Conservation (phyloP, 805 yeast species). For the Sugiyamaella valdiviana region DNA sequence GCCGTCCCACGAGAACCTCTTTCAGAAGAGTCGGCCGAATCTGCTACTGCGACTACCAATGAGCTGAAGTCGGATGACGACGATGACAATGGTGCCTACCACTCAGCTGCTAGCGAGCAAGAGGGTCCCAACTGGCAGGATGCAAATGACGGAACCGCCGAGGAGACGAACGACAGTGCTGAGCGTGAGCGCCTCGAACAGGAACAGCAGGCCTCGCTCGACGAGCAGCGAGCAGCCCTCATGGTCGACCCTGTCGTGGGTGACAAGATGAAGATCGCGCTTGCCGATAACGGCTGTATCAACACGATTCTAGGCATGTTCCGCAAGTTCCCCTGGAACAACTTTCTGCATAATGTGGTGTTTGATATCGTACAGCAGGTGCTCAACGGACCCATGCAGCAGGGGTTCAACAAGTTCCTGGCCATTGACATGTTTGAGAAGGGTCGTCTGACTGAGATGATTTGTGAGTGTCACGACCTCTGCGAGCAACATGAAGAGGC, state of each 20-base stretch:
- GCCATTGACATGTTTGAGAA: slow-evolving; percentile 66
- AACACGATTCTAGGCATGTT: slow-evolving; percentile 66
- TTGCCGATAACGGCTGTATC: slow-evolving; percentile 68
- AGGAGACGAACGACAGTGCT: slow-evolving; percentile 6
- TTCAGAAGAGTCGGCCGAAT: not conserved
- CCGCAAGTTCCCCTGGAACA: slow-evolving; percentile 90
- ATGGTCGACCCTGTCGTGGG: slow-evolving; percentile 71
- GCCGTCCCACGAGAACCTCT: not conserved
- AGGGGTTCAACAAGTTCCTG: slow-evolving; percentile 75
- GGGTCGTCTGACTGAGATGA: slow-evolving; percentile 50
- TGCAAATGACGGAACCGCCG: slow-evolving; percentile 3
- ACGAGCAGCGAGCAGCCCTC: slow-evolving; percentile 37
- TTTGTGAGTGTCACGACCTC: slow-evolving; percentile 54
- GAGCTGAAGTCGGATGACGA: slow-evolving; percentile 20
- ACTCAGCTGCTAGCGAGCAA: slow-evolving; percentile 1
- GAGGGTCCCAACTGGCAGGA: slow-evolving; percentile 7
- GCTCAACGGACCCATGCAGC: slow-evolving; percentile 77
- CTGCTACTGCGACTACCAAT: slow-evolving; percentile 21
- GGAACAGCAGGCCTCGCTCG: slow-evolving; percentile 6
- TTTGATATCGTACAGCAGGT: slow-evolving; percentile 95
- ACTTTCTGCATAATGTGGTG: slow-evolving; percentile 93
- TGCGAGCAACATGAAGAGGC: slow-evolving; percentile 56
- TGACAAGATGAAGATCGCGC: slow-evolving; percentile 74
- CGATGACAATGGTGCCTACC: slow-evolving; percentile 15
- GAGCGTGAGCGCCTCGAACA: slow-evolving; percentile 21